phyloP scores from a whole-genome alignment of 805 yeast genomes.

The Yamadazyma insecticola region DNA sequence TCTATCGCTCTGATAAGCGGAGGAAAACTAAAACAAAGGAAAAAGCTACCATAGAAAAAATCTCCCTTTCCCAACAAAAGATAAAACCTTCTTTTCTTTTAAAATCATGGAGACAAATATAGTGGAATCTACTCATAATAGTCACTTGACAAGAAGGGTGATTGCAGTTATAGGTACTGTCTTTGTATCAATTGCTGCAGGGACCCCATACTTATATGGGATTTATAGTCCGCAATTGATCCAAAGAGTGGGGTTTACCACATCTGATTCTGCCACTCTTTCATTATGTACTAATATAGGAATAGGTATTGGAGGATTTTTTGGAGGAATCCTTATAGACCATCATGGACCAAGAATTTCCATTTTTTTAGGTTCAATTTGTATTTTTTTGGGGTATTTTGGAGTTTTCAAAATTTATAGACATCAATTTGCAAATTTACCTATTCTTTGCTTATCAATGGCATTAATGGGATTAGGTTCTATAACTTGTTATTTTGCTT shows the following conservation, averaged over 20 bases:
- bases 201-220: constrained; percentile 72
- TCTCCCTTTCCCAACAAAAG: too few species aligned
- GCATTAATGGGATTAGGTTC: constrained; percentile 60
- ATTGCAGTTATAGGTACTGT: constrained; percentile 27
- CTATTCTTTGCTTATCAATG: constrained; percentile 46
- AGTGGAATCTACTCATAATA: too few species aligned
- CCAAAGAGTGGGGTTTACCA: constrained; percentile 49
- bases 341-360: constrained; percentile 52
- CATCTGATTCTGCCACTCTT: constrained; percentile 59
- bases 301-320: constrained; percentile 62
- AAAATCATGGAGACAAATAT: too few species aligned
- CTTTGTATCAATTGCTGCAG: constrained; percentile 61
- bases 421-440: constrained; percentile 32
- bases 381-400: constrained; percentile 52
- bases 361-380: constrained; percentile 49
- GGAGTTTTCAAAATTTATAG: constrained; percentile 46
- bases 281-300: constrained; percentile 64
- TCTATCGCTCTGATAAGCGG: too few species aligned
- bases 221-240: constrained; percentile 73
- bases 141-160: constrained; percentile 14
- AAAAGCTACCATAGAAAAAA: too few species aligned
- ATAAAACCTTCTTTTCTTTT: too few species aligned
- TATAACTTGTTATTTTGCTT: constrained; percentile 56
- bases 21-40: too few species aligned
- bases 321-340: constrained; percentile 69